Conservation (phyloP, 2,329 filamentous ascomycete species). For the Davidsoniella virescens region DNA sequence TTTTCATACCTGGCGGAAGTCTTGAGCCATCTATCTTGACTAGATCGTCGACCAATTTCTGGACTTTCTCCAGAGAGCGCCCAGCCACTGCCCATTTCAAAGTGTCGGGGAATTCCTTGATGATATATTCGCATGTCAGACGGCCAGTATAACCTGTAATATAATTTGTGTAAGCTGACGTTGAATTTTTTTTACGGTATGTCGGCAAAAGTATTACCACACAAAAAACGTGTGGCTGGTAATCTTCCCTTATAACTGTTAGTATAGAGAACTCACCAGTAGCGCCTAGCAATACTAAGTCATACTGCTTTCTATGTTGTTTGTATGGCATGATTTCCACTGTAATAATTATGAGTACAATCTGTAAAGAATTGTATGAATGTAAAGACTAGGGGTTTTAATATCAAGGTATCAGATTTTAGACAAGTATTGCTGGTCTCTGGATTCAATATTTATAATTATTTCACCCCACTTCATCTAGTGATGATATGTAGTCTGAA, state of each 20-base stretch:
- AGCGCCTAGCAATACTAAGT: slow-evolving; percentile 41
- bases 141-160: slow-evolving; percentile 64
- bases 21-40: slow-evolving; percentile 51
- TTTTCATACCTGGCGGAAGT: slow-evolving; percentile 43
- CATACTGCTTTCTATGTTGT: slow-evolving; percentile 25
- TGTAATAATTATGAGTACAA: too few species aligned
- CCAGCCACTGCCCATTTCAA: slow-evolving; percentile 81
- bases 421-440: background rate
- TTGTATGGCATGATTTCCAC: background rate
- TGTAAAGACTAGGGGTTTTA: background rate
- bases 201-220: too few species aligned
- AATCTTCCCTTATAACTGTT: background rate
- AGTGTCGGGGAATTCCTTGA: slow-evolving; percentile 52
- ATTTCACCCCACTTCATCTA: background rate
- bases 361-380: background rate
- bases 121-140: slow-evolving; percentile 59
- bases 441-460: background rate
- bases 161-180: background rate
- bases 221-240: too few species aligned
- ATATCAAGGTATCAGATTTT: background rate
- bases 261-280: slow-evolving; percentile 28
- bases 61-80: slow-evolving; percentile 61
- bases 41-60: slow-evolving; percentile 49
- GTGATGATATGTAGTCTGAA: too few species aligned
- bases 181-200: background rate